A percentile compares a stretch with the other conserved stretches of the same genome.
Evolutionary conservation across 2,329 filamentous ascomycete genomes (phyloP).

Genomic region (Ceratocystis papillata): DNA sequence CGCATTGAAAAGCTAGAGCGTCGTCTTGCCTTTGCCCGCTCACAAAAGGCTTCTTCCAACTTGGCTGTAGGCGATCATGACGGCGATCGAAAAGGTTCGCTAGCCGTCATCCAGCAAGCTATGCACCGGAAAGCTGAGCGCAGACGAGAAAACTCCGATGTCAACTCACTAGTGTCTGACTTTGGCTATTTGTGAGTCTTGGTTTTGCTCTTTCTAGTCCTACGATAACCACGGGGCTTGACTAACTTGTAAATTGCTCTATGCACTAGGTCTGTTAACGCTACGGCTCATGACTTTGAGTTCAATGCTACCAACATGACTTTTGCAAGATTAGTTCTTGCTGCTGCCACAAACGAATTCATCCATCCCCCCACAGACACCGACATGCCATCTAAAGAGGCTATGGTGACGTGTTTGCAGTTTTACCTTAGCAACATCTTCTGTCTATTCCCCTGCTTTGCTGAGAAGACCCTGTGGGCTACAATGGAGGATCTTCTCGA

Average conservation of each 20-base stretch:
- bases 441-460: conserved; percentile 69
- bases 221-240: neutral
- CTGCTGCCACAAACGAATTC: conserved; percentile 65
- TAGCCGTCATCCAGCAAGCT: conserved; percentile 50
- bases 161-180: conserved; percentile 84
- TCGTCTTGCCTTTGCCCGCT: conserved; percentile 58
- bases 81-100: conserved; percentile 52
- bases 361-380: conserved; percentile 51
- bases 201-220: neutral
- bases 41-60: conserved; percentile 58
- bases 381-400: conserved; percentile 50
- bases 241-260: neutral
- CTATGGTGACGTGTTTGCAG: conserved; percentile 49
- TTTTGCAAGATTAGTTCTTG: conserved; percentile 77
- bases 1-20: conserved; percentile 80
- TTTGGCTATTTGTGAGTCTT: conserved; percentile 71
- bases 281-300: conserved; percentile 87
- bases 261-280: conserved; percentile 66
- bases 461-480: conserved; percentile 65
- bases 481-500: conserved; percentile 75
- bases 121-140: conserved; percentile 55
- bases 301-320: conserved; percentile 81
- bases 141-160: conserved; percentile 66
- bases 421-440: conserved; percentile 79
- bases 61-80: conserved; percentile 34